Percentiles rank a stretch among this genome's conserved stretches.
phyloP scores from a whole-genome alignment of 352 stramenopile species.

The Globisporangium barbulae region DNA sequence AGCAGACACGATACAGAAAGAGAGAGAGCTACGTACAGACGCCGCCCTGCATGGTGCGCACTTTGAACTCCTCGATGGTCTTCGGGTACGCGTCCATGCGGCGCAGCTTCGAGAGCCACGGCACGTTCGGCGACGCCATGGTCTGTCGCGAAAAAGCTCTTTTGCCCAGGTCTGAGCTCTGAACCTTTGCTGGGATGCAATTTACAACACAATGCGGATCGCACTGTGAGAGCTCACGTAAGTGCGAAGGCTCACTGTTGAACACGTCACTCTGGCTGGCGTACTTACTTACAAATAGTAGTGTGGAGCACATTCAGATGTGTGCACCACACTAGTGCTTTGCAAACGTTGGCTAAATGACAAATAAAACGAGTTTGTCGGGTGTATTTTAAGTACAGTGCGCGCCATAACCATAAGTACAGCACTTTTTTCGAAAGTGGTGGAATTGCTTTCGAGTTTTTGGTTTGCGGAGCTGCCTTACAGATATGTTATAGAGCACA shows the following conservation, averaged over 20 bases:
- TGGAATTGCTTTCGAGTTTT: too few species aligned
- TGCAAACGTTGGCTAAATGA: too few species aligned
- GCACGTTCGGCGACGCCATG: slow-evolving; percentile 8
- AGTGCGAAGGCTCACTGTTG: background rate
- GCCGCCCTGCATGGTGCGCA: slow-evolving; percentile 76
- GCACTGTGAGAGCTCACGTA: background rate
- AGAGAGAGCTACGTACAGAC: slow-evolving; percentile 42
- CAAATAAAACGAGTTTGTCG: too few species aligned
- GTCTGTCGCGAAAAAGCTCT: background rate
- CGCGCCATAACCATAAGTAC: too few species aligned
- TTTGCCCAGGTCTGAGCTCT: background rate
- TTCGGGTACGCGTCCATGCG: slow-evolving; percentile 82
- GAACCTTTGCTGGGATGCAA: background rate
- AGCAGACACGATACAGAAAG: background rate
- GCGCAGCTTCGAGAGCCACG: slow-evolving; percentile 28
- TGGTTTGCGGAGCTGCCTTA: too few species aligned
- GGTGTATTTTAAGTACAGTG: too few species aligned
- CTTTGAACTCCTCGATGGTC: slow-evolving; percentile 89
- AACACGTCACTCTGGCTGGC: background rate
- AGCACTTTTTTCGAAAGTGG: too few species aligned
- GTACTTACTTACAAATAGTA: too few species aligned
- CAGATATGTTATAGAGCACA: too few species aligned
- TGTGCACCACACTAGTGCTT: too few species aligned
- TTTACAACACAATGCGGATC: background rate
- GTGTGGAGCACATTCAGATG: too few species aligned